Evolutionary conservation across 192 early-diverging fungal species (phyloP).

Genomic region (Backusella macrospora): DNA sequence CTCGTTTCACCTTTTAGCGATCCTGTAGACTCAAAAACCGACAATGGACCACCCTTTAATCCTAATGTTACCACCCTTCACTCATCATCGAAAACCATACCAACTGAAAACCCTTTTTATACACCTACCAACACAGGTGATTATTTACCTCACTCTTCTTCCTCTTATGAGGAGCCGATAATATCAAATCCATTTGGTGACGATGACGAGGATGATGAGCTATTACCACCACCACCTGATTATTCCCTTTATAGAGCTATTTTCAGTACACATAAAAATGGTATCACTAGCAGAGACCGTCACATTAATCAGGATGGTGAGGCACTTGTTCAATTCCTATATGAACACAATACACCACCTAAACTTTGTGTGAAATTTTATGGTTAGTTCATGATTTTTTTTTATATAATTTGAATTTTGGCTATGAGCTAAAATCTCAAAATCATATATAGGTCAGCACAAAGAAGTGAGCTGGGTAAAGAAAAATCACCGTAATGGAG

Average conservation of each 20-base stretch:
- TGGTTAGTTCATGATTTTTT: too few species aligned
- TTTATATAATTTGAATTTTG: too few species aligned
- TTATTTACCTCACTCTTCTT: neutral
- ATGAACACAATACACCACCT: constrained; percentile 37
- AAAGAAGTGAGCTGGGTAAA: constrained; percentile 30
- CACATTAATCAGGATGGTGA: constrained; percentile 44
- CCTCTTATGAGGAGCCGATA: too few species aligned
- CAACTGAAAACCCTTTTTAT: neutral
- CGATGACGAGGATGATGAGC: constrained; percentile 4
- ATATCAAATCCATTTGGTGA: neutral
- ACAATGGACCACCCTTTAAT: neutral
- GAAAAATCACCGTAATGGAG: constrained; percentile 25
- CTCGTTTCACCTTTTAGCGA: neutral
- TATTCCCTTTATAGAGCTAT: constrained; percentile 38
- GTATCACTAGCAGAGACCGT: constrained; percentile 34
- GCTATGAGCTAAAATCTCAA: too few species aligned
- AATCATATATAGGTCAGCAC: constrained; percentile 32
- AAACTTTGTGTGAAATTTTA: constrained; percentile 28
- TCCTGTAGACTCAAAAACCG: neutral
- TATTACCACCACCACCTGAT: constrained; percentile 32
- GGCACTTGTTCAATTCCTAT: constrained; percentile 38
- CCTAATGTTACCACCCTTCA: neutral
- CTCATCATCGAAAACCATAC: neutral
- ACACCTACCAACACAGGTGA: neutral
- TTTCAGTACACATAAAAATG: constrained; percentile 19